Percentiles rank a stretch among this genome's conserved stretches.
Evolutionary conservation across 306 rosid species (phyloP).

Genomic region (Dryas drummondii): DNA sequence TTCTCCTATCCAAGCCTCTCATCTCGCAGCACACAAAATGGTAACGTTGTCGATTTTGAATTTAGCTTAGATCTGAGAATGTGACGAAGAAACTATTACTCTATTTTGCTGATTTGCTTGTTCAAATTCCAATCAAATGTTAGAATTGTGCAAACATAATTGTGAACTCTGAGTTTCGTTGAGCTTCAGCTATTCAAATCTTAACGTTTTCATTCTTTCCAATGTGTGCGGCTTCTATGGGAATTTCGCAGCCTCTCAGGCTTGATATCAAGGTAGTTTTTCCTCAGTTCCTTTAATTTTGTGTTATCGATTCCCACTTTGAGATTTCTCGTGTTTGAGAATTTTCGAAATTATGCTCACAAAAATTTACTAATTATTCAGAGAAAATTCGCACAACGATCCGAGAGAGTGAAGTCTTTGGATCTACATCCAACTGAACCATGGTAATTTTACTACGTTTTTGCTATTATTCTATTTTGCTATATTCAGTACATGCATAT

Average conservation of each 20-base stretch:
- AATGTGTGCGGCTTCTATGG: background rate
- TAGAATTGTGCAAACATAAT: background rate
- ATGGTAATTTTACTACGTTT: constrained; percentile 24
- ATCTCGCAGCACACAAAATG: constrained; percentile 16
- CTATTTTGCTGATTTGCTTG: background rate
- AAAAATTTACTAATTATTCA: constrained; percentile 2
- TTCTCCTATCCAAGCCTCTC: background rate
- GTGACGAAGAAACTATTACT: background rate
- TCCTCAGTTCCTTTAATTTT: background rate
- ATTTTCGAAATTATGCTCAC: background rate
- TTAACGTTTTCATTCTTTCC: background rate
- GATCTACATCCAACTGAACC: constrained; percentile 46
- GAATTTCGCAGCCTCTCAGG: constrained; percentile 35
- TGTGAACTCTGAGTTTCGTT: background rate
- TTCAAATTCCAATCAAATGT: too few species aligned
- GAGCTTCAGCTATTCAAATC: background rate
- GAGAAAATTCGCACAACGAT: constrained; percentile 37
- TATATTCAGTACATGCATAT: background rate
- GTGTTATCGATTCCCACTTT: constrained; percentile 7
- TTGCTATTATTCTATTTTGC: background rate
- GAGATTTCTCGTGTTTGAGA: background rate
- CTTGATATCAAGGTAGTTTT: constrained; percentile 33
- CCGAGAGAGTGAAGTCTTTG: constrained; percentile 38
- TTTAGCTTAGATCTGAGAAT: constrained; percentile 13
- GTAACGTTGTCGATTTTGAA: constrained; percentile 21